A percentile compares a stretch with the other conserved stretches of the same genome.
phyloP scores from a whole-genome alignment of 129 eudicot genomes.

The Scalesia atractyloides region DNA sequence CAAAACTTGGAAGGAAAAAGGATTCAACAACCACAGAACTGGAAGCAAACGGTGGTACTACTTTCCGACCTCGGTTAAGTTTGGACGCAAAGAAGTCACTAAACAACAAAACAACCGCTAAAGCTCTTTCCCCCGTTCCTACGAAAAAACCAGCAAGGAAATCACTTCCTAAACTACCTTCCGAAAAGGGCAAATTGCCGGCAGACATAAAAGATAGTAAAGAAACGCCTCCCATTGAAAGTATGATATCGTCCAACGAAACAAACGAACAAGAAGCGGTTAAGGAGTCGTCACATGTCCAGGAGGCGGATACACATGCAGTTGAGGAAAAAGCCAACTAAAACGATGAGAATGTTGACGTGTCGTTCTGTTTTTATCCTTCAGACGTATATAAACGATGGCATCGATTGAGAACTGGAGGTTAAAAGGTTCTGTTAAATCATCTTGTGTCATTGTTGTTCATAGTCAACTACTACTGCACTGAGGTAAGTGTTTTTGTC shows the following conservation, averaged over 20 bases:
- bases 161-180: constrained; percentile 91
- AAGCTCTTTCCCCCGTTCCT: constrained; percentile 46
- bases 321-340: constrained; percentile 39
- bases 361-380: constrained; percentile 26
- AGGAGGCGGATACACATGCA: constrained; percentile 23
- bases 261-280: constrained; percentile 35
- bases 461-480: constrained; percentile 37
- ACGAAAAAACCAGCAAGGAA: constrained; percentile 70
- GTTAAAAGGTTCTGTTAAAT: constrained; percentile 26
- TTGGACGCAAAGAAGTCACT: constrained; percentile 61
- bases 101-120: constrained; percentile 37
- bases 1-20: constrained; percentile 86
- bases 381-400: constrained; percentile 24
- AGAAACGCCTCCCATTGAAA: constrained; percentile 31
- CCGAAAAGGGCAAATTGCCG: constrained; percentile 59
- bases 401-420: constrained; percentile 28
- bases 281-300: constrained; percentile 26
- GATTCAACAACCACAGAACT: constrained; percentile 39
- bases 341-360: constrained; percentile 31
- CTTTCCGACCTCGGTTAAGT: constrained; percentile 63
- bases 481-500: constrained; percentile 42
- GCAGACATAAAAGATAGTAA: constrained; percentile 38
- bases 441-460: constrained; percentile 32
- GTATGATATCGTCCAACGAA: constrained; percentile 28
- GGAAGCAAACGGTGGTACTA: constrained; percentile 46